Base-by-base conservation (phyloP, 345 rosid species). In the Diplotaxis tenuifolia region DNA sequence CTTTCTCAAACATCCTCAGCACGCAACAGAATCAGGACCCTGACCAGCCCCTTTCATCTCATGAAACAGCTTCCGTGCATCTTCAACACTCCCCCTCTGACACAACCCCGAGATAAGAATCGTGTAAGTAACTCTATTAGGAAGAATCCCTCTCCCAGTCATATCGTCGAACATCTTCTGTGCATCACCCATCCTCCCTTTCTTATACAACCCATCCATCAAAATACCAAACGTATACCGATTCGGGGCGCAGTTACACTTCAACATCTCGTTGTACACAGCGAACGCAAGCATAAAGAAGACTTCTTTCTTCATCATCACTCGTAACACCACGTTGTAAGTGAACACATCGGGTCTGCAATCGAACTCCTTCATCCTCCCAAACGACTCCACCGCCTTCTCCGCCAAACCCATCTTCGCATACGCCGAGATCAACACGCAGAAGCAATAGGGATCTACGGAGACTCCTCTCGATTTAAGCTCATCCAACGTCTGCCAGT, bases 141-240 rank as follows among this genome's bases (percentile, higher is more conserved):
- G 96, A 38, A 28, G 55, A 29, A 90, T 73, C 9, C 88, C 91
- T 72, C 84, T 84, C 10, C 54, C 18, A 0, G 72, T 40, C 99
- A 95, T 95, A 80, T 89, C 93, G 49, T 89, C 92, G 18, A 91
- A 82, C 97, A 95, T n/a, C 71, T 80, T 77, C 52, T 85, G 86
- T 4, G 99, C 96, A 64, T 86, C 82, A 7, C 32, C n/a, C 8
- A 67, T 78, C 62, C 84, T 81, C 38, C 89, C 86, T 75, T 76
- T 70, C 75, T 85, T 86, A 14, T 83, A 82, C 81, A 87, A 65
- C 1, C 93, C 95, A 23, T 82, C 78, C 45, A 94, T 85, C 88
- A 92, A 74, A 68, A 87, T 83, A 16, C 78, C 29, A 74, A 81
- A 94, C 0, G 97, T 95, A 27, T 52, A 78, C 23, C 19, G 64